Conservation (phyloP, 75 land plant genomes). For the Adiantum capillusveneris region DNA sequence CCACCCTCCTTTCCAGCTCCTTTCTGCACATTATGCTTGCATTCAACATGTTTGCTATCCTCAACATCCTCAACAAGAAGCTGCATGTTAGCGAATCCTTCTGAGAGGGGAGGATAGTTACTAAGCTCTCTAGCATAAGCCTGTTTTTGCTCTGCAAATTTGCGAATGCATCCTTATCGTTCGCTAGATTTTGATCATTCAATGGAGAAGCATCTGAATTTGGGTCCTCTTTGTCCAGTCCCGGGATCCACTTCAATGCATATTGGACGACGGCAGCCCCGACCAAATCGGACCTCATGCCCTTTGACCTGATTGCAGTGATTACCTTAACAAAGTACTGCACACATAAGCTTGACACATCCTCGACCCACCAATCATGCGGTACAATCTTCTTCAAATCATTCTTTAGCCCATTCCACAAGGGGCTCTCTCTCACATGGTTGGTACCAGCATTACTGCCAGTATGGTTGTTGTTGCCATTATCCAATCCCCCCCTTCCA, state of each 20-base stretch:
- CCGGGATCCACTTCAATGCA: conserved; percentile 67
- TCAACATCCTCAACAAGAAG: conserved; percentile 53
- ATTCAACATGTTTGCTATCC: conserved; percentile 48
- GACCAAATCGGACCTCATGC: conserved; percentile 58
- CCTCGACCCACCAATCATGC: conserved; percentile 41
- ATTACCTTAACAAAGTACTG: conserved; percentile 57
- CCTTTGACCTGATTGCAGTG: conserved; percentile 52
- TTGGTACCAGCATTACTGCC: background rate
- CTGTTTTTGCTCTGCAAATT: background rate
- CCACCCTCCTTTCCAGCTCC: conserved; percentile 55
- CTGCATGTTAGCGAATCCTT: conserved; percentile 37
- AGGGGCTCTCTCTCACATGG: background rate
- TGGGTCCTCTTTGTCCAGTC: conserved; percentile 10
- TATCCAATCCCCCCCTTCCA: background rate
- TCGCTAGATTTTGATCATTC: background rate
- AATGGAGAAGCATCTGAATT: background rate
- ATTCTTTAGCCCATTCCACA: background rate
- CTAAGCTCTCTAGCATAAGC: conserved; percentile 51
- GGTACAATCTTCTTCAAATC: background rate
- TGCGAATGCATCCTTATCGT: background rate
- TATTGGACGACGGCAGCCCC: conserved; percentile 57
- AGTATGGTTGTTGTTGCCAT: background rate
- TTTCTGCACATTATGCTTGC: conserved; percentile 23
- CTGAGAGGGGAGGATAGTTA: conserved; percentile 52
- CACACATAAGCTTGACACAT: conserved; percentile 46